phyloP scores from a whole-genome alignment of 1,284 basidiomycete genomes.

The Apiotrichum domesticum region DNA sequence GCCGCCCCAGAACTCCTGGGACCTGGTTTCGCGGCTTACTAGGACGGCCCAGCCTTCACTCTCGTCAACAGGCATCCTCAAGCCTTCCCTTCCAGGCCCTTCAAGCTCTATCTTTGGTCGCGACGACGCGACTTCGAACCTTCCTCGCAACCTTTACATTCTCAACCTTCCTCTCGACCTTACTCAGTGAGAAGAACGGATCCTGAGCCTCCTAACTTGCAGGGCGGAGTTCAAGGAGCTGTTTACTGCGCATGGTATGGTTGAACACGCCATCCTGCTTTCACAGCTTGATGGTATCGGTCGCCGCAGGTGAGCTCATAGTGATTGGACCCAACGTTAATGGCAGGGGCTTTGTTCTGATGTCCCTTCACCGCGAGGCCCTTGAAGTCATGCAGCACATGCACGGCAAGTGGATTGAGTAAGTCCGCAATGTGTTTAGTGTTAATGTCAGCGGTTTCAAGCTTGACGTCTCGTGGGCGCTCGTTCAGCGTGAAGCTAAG shows the following conservation, averaged over 20 bases:
- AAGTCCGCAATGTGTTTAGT: conserved; percentile 5
- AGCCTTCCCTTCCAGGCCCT: conserved; percentile 1
- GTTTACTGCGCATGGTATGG: conserved; percentile 29
- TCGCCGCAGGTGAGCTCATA: conserved; percentile 22
- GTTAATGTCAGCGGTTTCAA: conserved; percentile 31
- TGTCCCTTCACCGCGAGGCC: conserved; percentile 37
- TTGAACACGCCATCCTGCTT: conserved; percentile 41
- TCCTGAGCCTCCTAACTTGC: neutral
- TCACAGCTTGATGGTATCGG: conserved; percentile 41
- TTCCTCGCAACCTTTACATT: conserved; percentile 41
- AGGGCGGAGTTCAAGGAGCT: conserved; percentile 37
- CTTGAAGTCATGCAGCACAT: conserved; percentile 28
- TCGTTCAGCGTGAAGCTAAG: conserved; percentile 40
- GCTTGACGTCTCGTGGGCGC: conserved; percentile 42
- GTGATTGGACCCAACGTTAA: neutral
- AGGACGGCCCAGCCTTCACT: neutral
- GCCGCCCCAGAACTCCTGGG: conserved; percentile 15
- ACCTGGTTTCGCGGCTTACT: conserved; percentile 6
- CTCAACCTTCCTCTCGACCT: conserved; percentile 39
- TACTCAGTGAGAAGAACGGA: conserved; percentile 27
- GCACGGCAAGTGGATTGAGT: conserved; percentile 38
- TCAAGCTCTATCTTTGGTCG: neutral
- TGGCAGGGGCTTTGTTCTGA: conserved; percentile 38
- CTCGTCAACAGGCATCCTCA: neutral
- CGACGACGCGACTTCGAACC: conserved; percentile 10